phyloP scores from a whole-genome alignment of 1,284 basidiomycete genomes.

The Malassezia yamatoensis region DNA sequence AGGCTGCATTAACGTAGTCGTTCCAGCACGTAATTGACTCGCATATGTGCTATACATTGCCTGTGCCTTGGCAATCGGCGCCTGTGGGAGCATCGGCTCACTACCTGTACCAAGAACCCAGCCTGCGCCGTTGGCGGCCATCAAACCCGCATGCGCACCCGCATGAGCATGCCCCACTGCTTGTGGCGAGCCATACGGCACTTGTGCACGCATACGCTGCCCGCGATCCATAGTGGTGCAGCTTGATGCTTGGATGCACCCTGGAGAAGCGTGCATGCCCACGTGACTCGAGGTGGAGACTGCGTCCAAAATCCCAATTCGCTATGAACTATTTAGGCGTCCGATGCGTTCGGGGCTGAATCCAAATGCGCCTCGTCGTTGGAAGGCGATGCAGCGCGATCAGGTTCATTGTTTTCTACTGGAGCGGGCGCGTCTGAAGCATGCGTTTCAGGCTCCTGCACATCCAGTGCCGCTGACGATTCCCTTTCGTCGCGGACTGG shows the following conservation, averaged over 20 bases:
- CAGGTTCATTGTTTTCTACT: not conserved
- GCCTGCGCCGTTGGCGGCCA: not conserved
- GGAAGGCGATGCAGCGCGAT: not conserved
- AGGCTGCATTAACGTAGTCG: slow-evolving; percentile 83
- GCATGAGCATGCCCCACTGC: not conserved
- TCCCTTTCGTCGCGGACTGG: slow-evolving; percentile 3
- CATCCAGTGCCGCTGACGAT: not conserved
- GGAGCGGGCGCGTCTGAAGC: not conserved
- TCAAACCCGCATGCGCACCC: not conserved
- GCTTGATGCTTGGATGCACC: not conserved
- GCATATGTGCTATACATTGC: slow-evolving; percentile 74
- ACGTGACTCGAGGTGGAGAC: not conserved
- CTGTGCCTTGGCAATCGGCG: slow-evolving; percentile 51
- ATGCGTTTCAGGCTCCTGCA: not conserved
- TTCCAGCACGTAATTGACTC: slow-evolving; percentile 81
- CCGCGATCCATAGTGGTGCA: slow-evolving; percentile 1
- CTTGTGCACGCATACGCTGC: not conserved
- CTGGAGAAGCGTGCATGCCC: not conserved
- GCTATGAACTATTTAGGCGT: not conserved
- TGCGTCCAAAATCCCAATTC: not conserved
- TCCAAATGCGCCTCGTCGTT: not conserved
- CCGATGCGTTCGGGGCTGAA: not conserved
- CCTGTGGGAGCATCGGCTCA: slow-evolving; percentile 24
- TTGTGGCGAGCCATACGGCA: not conserved
- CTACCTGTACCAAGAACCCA: slow-evolving; percentile 13